phyloP scores from a whole-genome alignment of 1,139 yeast genomes.

The Ogataea hybrid region DNA sequence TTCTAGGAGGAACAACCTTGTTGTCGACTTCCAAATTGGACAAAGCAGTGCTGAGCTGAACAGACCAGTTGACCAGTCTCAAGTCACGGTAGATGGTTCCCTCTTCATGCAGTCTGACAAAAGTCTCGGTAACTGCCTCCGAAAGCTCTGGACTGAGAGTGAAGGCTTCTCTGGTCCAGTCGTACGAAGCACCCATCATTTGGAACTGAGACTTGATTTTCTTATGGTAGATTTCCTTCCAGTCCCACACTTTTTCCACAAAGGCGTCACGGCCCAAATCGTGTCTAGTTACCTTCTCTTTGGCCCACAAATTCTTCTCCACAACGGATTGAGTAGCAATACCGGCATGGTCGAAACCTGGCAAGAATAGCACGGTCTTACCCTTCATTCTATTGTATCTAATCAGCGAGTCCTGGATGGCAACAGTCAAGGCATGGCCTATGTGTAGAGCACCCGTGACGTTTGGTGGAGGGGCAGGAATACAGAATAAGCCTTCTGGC shows the following conservation, averaged over 20 bases:
- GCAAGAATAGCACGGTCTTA: slow-evolving; percentile 85
- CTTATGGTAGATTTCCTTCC: slow-evolving; percentile 93
- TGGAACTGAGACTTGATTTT: slow-evolving; percentile 83
- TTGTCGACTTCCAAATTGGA: slow-evolving; percentile 96
- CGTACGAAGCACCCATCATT: slow-evolving; percentile 93
- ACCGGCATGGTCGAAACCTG: slow-evolving; percentile 99
- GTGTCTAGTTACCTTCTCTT: slow-evolving; percentile 86
- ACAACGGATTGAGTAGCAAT: slow-evolving; percentile 98
- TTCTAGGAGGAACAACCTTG: slow-evolving; percentile 81
- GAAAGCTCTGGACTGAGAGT: slow-evolving; percentile 80
- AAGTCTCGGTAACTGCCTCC: slow-evolving; percentile 86
- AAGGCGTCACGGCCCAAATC: slow-evolving; percentile 93
- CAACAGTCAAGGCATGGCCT: slow-evolving; percentile 95
- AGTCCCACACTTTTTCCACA: slow-evolving; percentile 89
- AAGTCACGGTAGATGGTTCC: slow-evolving; percentile 94
- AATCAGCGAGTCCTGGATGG: slow-evolving; percentile 90
- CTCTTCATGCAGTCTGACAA: slow-evolving; percentile 87
- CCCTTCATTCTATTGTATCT: slow-evolving; percentile 98
- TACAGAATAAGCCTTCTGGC: slow-evolving; percentile 81
- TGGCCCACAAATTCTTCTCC: slow-evolving; percentile 92
- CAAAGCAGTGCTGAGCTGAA: slow-evolving; percentile 88
- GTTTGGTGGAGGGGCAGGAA: slow-evolving; percentile 99
- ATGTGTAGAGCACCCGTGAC: slow-evolving; percentile 98
- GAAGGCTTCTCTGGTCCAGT: slow-evolving; percentile 93
- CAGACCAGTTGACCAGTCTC: slow-evolving; percentile 96